Evolutionary conservation across 768 basidiomycete genomes (phyloP).

Genomic region (Sistotremastrum suecicum): DNA sequence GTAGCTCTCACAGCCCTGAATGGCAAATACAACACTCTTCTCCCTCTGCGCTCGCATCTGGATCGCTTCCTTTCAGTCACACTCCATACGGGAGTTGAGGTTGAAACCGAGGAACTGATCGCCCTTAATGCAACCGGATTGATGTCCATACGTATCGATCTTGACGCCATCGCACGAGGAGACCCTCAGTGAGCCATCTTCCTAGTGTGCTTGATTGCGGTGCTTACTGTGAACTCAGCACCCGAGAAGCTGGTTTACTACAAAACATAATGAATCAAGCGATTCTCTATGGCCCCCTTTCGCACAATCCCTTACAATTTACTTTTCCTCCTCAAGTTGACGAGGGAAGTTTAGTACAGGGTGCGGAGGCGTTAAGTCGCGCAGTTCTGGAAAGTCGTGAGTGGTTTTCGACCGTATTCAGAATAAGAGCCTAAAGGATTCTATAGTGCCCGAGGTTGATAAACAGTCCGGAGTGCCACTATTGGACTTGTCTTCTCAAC

Average conservation of each 20-base stretch:
- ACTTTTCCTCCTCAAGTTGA: conserved; percentile 72
- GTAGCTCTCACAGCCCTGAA: too few species aligned
- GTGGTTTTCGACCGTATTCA: conserved; percentile 2
- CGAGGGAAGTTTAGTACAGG: conserved; percentile 65
- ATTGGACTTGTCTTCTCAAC: conserved; percentile 58
- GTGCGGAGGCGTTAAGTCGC: conserved; percentile 60
- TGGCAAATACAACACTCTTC: too few species aligned
- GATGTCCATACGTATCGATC: too few species aligned
- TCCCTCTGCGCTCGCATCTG: too few species aligned
- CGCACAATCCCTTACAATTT: conserved; percentile 64
- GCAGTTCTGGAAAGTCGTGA: conserved; percentile 63
- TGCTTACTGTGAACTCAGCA: conserved; percentile 21
- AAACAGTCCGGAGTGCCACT: conserved; percentile 9
- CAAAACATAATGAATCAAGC: conserved; percentile 76
- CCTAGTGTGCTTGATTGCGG: not conserved
- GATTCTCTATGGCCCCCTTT: conserved; percentile 51
- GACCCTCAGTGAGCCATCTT: not conserved
- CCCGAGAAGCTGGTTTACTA: conserved; percentile 51
- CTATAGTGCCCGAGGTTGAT: conserved; percentile 51
- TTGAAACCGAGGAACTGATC: too few species aligned
- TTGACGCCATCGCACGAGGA: too few species aligned
- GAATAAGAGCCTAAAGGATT: not conserved
- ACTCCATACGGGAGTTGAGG: too few species aligned
- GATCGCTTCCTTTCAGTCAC: too few species aligned
- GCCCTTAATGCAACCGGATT: too few species aligned